A percentile compares a stretch with the other conserved stretches of the same genome.
These are phyloP conservation scores for Pythium pectinolyticum DNA, from an alignment of 352 stramenopile species.

Conservation along the genomic window DNA sequence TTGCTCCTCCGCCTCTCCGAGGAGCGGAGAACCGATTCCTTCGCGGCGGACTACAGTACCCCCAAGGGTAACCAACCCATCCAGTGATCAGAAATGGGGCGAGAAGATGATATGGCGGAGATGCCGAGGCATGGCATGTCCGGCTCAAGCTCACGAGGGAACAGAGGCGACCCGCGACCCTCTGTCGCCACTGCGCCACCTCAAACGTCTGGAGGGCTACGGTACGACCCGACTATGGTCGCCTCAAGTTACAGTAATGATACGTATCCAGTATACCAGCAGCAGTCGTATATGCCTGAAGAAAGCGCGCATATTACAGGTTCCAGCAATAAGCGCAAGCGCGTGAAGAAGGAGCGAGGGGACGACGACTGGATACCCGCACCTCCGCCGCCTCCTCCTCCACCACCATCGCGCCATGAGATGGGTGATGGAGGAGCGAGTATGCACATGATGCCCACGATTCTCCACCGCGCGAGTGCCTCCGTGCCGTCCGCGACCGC, in stretches of 20 bases:
- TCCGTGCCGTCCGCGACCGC: background rate
- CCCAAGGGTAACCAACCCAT: background rate
- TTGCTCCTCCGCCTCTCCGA: background rate
- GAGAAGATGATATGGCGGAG: conserved; percentile 26
- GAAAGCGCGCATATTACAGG: background rate
- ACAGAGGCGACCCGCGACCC: background rate
- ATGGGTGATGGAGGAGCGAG: background rate
- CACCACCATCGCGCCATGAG: conserved; percentile 2
- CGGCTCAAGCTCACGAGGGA: background rate
- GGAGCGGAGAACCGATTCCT: background rate
- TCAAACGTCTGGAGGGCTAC: conserved; percentile 9
- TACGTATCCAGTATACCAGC: conserved; percentile 8
- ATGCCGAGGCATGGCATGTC: background rate
- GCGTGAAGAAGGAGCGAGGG: conserved; percentile 46
- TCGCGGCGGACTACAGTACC: background rate
- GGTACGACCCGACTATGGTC: conserved; percentile 24
- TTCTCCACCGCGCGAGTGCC: conserved; percentile 14
- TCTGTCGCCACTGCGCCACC: background rate
- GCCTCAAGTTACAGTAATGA: background rate
- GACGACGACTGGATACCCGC: conserved; percentile 26
- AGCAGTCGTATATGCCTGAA: background rate
- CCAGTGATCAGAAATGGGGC: conserved; percentile 12
- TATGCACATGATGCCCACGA: conserved; percentile 25
- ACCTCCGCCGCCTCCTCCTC: conserved; percentile 14
- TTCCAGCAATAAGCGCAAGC: conserved; percentile 43